Conservation (phyloP, 164 flowering plant species). For the Kingdonia uniflora region DNA sequence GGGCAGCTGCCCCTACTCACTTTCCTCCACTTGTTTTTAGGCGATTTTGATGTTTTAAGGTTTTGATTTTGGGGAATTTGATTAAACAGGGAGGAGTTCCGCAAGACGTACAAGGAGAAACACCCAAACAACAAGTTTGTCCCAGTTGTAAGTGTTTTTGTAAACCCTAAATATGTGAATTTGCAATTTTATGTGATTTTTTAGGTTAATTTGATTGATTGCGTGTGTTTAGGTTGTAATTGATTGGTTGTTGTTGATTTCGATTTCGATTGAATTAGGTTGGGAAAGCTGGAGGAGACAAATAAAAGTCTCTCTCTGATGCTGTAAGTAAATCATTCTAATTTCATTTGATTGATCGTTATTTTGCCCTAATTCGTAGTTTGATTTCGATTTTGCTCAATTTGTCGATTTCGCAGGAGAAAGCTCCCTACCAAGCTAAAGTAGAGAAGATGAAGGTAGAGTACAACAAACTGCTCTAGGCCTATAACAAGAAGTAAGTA, state of each 20-base stretch:
- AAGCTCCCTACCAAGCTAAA: slow-evolving; percentile 58
- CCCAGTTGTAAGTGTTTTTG: slow-evolving; percentile 28
- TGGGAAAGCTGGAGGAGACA: slow-evolving; percentile 83
- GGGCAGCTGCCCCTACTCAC: no score
- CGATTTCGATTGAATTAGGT: slow-evolving; percentile 24
- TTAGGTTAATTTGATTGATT: no score
- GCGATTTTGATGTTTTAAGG: no score
- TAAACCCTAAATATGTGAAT: not conserved
- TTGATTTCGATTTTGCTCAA: no score
- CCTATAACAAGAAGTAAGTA: slow-evolving; percentile 71
- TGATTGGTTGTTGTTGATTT: no score
- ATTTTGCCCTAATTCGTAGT: not conserved
- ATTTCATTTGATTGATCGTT: not conserved
- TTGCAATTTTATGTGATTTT: no score
- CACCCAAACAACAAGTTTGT: no score
- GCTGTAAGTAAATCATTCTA: slow-evolving; percentile 27
- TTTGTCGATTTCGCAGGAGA: slow-evolving; percentile 36
- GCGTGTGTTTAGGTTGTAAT: no score
- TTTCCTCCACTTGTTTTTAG: no score
- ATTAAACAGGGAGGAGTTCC: no score
- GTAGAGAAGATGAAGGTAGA: slow-evolving; percentile 72
- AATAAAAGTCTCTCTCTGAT: slow-evolving; percentile 58
- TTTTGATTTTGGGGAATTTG: no score
- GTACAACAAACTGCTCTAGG: slow-evolving; percentile 56
- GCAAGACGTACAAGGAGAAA: no score